Evolutionary conservation across 2,329 filamentous ascomycete genomes (phyloP).

Genomic region (Cladophialophora psammophila): DNA sequence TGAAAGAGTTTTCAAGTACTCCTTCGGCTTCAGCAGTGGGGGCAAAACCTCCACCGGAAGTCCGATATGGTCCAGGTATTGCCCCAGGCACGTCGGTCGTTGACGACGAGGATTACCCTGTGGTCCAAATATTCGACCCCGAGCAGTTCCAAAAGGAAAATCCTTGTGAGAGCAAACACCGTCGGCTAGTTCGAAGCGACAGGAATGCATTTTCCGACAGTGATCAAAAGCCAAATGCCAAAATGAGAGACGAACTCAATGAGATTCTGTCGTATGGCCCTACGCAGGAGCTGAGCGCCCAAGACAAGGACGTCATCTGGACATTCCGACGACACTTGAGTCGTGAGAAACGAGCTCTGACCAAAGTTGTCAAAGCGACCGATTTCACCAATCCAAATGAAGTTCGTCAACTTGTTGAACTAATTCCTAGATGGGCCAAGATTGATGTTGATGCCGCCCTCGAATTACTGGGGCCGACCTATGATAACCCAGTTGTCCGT

Average conservation of each 20-base stretch:
- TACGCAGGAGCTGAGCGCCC: constrained; percentile 82
- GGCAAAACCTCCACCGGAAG: constrained; percentile 82
- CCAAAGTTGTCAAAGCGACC: constrained; percentile 97
- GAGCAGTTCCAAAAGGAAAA: constrained; percentile 90
- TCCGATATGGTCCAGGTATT: constrained; percentile 89
- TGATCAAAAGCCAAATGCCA: constrained; percentile 94
- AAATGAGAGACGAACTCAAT: constrained; percentile 92
- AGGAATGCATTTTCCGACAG: constrained; percentile 93
- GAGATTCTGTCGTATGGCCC: constrained; percentile 90
- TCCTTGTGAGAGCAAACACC: constrained; percentile 93
- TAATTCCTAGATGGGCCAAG: constrained; percentile 91
- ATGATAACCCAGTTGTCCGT: constrained; percentile 85
- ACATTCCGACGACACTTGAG: constrained; percentile 95
- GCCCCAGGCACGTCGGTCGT: constrained; percentile 66
- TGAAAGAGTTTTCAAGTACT: constrained; percentile 71
- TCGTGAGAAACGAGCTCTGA: constrained; percentile 87
- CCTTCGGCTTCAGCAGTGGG: constrained; percentile 72
- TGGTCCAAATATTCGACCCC: constrained; percentile 90
- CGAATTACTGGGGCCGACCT: constrained; percentile 89
- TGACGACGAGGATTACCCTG: constrained; percentile 58
- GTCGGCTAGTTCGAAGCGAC: constrained; percentile 87
- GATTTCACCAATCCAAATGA: constrained; percentile 90
- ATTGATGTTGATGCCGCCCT: constrained; percentile 95
- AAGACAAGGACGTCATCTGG: constrained; percentile 97
- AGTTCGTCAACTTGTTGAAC: constrained; percentile 85